Evolutionary conservation across 805 yeast genomes (phyloP).

Genomic region (Saccharomyces paradoxus): DNA sequence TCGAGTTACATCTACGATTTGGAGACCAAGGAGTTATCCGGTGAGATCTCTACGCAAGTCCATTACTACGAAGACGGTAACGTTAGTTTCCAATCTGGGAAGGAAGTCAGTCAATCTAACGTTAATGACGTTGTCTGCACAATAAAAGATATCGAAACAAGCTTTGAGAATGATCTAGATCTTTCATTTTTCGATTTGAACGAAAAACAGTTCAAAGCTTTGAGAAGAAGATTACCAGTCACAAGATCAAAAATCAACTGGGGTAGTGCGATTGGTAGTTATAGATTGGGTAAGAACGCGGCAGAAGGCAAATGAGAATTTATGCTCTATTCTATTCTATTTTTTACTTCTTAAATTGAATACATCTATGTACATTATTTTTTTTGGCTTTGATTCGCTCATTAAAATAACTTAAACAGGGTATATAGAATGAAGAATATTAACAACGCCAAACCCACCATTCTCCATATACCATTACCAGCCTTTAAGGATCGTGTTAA

Average conservation of each 20-base stretch:
- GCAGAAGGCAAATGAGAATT: constrained; percentile 34
- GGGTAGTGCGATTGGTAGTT: constrained; percentile 89
- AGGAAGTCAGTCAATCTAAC: constrained; percentile 26
- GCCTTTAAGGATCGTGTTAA: constrained; percentile 48
- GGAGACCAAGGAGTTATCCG: constrained; percentile 34
- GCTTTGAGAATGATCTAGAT: constrained; percentile 51
- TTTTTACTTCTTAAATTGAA: neutral
- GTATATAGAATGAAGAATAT: constrained; percentile 51
- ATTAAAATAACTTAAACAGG: constrained; percentile 40
- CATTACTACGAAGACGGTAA: constrained; percentile 97
- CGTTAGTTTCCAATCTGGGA: constrained; percentile 58
- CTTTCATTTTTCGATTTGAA: constrained; percentile 62
- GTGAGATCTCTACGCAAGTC: constrained; percentile 58
- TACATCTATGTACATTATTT: neutral
- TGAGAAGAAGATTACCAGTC: constrained; percentile 86
- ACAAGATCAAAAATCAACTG: constrained; percentile 88
- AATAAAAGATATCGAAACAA: constrained; percentile 51
- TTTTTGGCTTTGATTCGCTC: neutral
- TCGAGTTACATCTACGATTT: constrained; percentile 48
- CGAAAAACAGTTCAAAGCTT: constrained; percentile 69
- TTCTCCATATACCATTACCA: constrained; percentile 53
- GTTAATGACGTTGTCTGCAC: constrained; percentile 32
- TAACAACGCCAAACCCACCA: constrained; percentile 48
- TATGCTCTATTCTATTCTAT: constrained; percentile 2
- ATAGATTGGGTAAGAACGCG: constrained; percentile 77